These are phyloP conservation scores for Xerophyta viscosa DNA, from an alignment of 106 monocot species.

Conservation along the genomic window DNA sequence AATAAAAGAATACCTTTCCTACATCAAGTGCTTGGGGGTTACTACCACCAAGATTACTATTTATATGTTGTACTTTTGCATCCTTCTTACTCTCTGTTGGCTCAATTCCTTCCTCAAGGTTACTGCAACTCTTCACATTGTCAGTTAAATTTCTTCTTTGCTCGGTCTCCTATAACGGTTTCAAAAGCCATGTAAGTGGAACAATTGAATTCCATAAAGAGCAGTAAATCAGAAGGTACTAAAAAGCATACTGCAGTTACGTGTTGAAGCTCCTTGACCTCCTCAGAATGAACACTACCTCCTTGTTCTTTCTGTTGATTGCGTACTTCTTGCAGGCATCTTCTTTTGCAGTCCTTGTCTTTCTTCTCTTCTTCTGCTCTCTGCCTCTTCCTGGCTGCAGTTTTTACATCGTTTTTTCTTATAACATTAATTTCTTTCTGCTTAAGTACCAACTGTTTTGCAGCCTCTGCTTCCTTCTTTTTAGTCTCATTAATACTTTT, in stretches of 20 bases:
- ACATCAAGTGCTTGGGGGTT: slow-evolving; percentile 4
- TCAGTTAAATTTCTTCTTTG: slow-evolving; percentile 6
- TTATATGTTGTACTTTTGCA: slow-evolving; percentile 2
- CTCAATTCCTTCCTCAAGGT: slow-evolving; percentile 11
- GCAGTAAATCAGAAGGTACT: too few relatives aligned
- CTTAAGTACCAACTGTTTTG: too few relatives aligned
- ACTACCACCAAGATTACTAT: neutral
- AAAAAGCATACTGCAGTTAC: slow-evolving; percentile 22
- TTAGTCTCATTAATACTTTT: slow-evolving; percentile 65
- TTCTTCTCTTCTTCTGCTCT: slow-evolving; percentile 78
- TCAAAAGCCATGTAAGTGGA: neutral
- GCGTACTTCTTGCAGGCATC: slow-evolving; percentile 32
- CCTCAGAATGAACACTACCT: slow-evolving; percentile 14
- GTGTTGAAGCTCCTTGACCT: slow-evolving; percentile 18
- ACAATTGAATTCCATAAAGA: too few relatives aligned
- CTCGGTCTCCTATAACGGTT: slow-evolving; percentile 24
- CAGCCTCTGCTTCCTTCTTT: too few relatives aligned
- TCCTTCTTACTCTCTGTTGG: slow-evolving; percentile 8
- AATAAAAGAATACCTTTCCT: slow-evolving; percentile 11
- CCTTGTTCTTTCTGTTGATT: slow-evolving; percentile 27
- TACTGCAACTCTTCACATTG: slow-evolving; percentile 1
- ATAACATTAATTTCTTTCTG: neutral
- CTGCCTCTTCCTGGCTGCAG: slow-evolving; percentile 78
- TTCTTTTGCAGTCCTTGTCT: slow-evolving; percentile 51
- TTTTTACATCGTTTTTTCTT: slow-evolving; percentile 48